Percentiles rank a stretch among this genome's conserved stretches.
Evolutionary conservation across 2,329 filamentous ascomycete species (phyloP).

Genomic region (Didymella segeticola): DNA sequence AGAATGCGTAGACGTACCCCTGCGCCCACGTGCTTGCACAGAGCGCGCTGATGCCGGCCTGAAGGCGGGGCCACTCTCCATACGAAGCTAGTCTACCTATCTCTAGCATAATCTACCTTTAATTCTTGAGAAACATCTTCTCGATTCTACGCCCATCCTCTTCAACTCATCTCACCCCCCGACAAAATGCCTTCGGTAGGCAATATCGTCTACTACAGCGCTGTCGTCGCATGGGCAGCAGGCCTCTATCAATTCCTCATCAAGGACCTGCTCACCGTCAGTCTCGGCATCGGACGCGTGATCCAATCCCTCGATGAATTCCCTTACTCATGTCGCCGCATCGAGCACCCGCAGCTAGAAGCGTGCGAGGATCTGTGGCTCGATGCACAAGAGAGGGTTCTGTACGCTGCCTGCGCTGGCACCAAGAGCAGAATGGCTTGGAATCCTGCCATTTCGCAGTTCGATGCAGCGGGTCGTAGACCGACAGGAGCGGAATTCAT

Average conservation of each 20-base stretch:
- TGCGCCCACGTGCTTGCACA: constrained; percentile 16
- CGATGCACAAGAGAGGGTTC: constrained; percentile 29
- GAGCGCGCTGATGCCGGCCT: constrained; percentile 10
- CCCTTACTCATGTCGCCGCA: constrained; percentile 32
- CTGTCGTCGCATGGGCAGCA: constrained; percentile 33
- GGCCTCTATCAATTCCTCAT: constrained; percentile 37
- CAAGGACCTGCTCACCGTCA: constrained; percentile 31
- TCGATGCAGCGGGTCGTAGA: constrained; percentile 33
- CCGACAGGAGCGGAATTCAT: constrained; percentile 34
- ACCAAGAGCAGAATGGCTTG: constrained; percentile 29
- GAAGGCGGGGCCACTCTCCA: not conserved
- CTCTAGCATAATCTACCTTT: not conserved
- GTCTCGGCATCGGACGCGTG: constrained; percentile 35
- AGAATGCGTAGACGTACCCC: not conserved
- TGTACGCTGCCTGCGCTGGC: constrained; percentile 42
- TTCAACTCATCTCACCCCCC: not conserved
- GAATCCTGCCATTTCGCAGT: constrained; percentile 29
- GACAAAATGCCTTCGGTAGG: constrained; percentile 6
- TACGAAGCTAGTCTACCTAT: constrained; percentile 6
- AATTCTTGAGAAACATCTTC: not conserved
- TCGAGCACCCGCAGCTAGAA: constrained; percentile 33
- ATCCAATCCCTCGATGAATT: constrained; percentile 40
- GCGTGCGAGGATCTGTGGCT: constrained; percentile 44
- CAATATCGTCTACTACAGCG: constrained; percentile 23
- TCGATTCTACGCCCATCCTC: not conserved